Evolutionary conservation across 108 stramenopile species (phyloP).

Genomic region (Skeletonema potamos): DNA sequence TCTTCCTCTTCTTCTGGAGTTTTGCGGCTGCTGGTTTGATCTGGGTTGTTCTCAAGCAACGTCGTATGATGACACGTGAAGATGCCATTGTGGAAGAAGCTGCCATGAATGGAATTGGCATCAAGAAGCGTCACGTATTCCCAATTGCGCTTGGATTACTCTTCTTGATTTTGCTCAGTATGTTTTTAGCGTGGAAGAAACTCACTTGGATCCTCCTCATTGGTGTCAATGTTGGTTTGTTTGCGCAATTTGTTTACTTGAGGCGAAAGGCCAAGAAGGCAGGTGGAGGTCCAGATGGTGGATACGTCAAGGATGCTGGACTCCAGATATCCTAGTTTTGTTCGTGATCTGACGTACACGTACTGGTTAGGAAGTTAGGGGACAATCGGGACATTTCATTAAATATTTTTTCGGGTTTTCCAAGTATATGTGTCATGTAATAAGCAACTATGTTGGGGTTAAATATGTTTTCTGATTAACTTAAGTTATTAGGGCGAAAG

Average conservation of each 20-base stretch:
- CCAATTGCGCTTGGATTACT: slow-evolving; percentile 38
- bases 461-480: neutral
- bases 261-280: slow-evolving; percentile 46
- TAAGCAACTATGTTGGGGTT: neutral
- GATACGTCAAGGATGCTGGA: slow-evolving; percentile 43
- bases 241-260: slow-evolving; percentile 43
- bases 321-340: slow-evolving; percentile 28
- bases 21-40: slow-evolving; percentile 20
- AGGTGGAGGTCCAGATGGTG: slow-evolving; percentile 7
- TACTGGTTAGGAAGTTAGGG: too few species aligned
- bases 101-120: slow-evolving; percentile 41
- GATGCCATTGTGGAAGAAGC: slow-evolving; percentile 53
- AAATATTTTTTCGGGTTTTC: too few species aligned
- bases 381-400: too few species aligned
- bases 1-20: slow-evolving; percentile 45
- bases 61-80: slow-evolving; percentile 42
- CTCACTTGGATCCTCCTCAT: slow-evolving; percentile 43
- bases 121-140: slow-evolving; percentile 48
- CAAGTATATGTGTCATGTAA: neutral
- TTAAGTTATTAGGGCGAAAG: neutral
- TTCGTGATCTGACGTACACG: neutral
- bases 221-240: slow-evolving; percentile 38
- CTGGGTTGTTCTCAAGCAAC: slow-evolving; percentile 49
- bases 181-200: slow-evolving; percentile 49
- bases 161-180: slow-evolving; percentile 31